Conservation (phyloP, 2,329 filamentous ascomycete species). For the Dryadomyces sulphureus region DNA sequence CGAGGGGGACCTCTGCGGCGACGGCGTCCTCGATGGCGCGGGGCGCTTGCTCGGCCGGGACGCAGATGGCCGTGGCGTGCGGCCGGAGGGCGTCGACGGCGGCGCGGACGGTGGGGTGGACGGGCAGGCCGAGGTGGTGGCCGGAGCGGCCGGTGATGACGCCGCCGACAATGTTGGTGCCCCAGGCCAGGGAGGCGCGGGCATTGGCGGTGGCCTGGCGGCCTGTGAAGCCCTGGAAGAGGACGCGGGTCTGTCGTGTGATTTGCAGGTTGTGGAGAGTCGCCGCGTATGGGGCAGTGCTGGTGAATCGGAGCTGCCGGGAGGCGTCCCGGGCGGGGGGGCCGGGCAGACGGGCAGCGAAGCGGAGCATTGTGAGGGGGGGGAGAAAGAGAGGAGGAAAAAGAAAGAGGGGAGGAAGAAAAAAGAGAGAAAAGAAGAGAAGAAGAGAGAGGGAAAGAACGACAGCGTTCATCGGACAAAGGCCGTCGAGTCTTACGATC, state of each 20-base stretch:
- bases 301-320: neutral
- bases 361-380: neutral
- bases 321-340: too few species aligned
- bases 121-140: slow-evolving; percentile 52
- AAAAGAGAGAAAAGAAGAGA: too few species aligned
- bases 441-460: too few species aligned
- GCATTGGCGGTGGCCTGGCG: slow-evolving; percentile 58
- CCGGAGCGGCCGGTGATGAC: slow-evolving; percentile 44
- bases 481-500: too few species aligned
- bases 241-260: slow-evolving; percentile 23
- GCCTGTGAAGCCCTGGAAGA: slow-evolving; percentile 28
- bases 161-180: slow-evolving; percentile 67
- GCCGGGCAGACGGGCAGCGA: neutral
- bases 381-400: too few species aligned
- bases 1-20: slow-evolving; percentile 61
- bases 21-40: slow-evolving; percentile 67
- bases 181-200: slow-evolving; percentile 60
- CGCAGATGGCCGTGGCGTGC: slow-evolving; percentile 67
- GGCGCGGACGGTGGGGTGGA: slow-evolving; percentile 52
- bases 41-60: slow-evolving; percentile 59
- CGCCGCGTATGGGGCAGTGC: slow-evolving; percentile 13
- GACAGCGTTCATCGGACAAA: too few species aligned
- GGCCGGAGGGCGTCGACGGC: slow-evolving; percentile 58
- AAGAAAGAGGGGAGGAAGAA: too few species aligned
- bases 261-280: slow-evolving; percentile 24